Evolutionary conservation across 768 basidiomycete species (phyloP).

Genomic region (Saitozyma sp.): DNA sequence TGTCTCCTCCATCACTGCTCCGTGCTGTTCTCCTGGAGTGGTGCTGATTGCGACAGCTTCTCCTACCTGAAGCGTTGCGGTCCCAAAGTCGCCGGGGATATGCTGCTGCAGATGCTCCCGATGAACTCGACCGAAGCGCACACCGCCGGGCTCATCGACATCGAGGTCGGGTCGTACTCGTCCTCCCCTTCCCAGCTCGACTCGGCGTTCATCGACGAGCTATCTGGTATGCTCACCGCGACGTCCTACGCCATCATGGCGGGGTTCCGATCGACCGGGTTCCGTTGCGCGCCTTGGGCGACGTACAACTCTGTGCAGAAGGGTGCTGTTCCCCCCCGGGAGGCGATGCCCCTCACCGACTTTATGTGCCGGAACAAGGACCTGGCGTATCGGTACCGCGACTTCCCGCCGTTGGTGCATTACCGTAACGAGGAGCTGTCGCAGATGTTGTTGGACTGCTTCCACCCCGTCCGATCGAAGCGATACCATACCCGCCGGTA

Average conservation of each 20-base stretch:
- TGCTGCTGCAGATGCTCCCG: slow-evolving; percentile 37
- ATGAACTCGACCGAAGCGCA: slow-evolving; percentile 21
- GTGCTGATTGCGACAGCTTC: slow-evolving; percentile 21
- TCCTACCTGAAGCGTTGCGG: slow-evolving; percentile 37
- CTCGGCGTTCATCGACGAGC: slow-evolving; percentile 8
- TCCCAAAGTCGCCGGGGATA: slow-evolving; percentile 14
- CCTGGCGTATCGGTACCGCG: neutral
- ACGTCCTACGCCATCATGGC: slow-evolving; percentile 7
- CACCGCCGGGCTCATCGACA: slow-evolving; percentile 31
- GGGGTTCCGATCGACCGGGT: slow-evolving; percentile 5
- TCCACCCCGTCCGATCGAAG: slow-evolving; percentile 41
- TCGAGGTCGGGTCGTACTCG: slow-evolving; percentile 23
- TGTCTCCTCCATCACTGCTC: neutral
- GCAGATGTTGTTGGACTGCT: slow-evolving; percentile 46
- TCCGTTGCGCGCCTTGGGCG: slow-evolving; percentile 34
- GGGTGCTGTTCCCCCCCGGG: neutral
- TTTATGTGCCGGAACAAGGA: slow-evolving; percentile 16
- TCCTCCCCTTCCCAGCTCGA: slow-evolving; percentile 19
- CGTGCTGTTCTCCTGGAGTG: no score
- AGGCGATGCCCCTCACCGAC: slow-evolving; percentile 1
- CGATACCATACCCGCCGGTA: slow-evolving; percentile 44
- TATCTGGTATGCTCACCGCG: slow-evolving; percentile 7
- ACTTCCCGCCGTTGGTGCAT: slow-evolving; percentile 28
- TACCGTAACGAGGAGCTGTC: slow-evolving; percentile 41
- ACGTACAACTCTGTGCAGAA: slow-evolving; percentile 1